A percentile compares a stretch with the other conserved stretches of the same genome.
These are phyloP conservation scores for Fusarium liriodendri DNA, from an alignment of 2,329 filamentous ascomycete genomes.

Conservation along the genomic window DNA sequence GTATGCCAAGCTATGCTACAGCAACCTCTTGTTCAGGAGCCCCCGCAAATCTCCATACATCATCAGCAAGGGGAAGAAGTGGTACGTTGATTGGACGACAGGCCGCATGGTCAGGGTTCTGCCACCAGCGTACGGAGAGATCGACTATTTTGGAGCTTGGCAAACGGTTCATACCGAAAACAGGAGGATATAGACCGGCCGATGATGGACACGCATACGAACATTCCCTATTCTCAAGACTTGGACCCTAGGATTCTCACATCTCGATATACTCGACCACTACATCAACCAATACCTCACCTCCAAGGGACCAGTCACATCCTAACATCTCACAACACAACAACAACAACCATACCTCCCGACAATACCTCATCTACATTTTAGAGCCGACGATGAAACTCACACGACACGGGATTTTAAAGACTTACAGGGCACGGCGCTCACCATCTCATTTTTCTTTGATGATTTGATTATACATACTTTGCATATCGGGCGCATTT, in stretches of 20 bases:
- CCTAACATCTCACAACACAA: slow-evolving; percentile 2
- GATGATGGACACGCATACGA: slow-evolving; percentile 9
- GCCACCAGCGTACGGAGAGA: slow-evolving; percentile 66
- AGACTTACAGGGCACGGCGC: not conserved
- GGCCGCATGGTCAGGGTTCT: slow-evolving; percentile 65
- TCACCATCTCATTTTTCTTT: slow-evolving; percentile 17
- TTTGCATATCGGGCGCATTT: slow-evolving; percentile 43
- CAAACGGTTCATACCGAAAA: slow-evolving; percentile 63
- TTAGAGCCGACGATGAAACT: slow-evolving; percentile 12
- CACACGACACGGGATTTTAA: not conserved
- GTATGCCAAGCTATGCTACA: slow-evolving; percentile 70
- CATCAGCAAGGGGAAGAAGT: slow-evolving; percentile 67
- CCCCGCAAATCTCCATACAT: slow-evolving; percentile 69
- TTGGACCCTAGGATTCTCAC: not conserved
- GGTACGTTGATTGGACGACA: slow-evolving; percentile 69
- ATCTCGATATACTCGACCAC: slow-evolving; percentile 1
- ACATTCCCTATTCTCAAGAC: not conserved
- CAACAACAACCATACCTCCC: not conserved
- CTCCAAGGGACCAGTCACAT: slow-evolving; percentile 22
- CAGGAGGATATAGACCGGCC: slow-evolving; percentile 51
- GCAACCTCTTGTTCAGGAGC: slow-evolving; percentile 66
- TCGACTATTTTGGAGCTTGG: slow-evolving; percentile 62
- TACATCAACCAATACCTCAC: not conserved
- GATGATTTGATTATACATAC: slow-evolving; percentile 32
- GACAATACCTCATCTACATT: slow-evolving; percentile 14